These are phyloP conservation scores for Macroventuria anomochaeta DNA, from an alignment of 2,329 filamentous ascomycete genomes.

Conservation along the genomic window DNA sequence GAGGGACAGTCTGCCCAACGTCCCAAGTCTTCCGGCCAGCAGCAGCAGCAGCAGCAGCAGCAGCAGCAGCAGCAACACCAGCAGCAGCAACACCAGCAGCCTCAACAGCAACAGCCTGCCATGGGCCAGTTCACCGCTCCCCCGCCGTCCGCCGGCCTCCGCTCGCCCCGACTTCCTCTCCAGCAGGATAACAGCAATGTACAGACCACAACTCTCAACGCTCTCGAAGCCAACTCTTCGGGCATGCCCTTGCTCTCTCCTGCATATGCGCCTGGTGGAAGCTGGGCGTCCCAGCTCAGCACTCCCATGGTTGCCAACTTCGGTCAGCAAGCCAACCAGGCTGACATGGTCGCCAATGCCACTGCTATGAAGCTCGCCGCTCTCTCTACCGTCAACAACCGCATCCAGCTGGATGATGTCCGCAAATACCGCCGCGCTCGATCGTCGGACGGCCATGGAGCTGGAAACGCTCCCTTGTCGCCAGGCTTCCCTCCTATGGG, in stretches of 20 bases:
- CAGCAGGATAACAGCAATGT: constrained; percentile 71
- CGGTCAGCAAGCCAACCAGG: constrained; percentile 70
- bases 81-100: constrained; percentile 60
- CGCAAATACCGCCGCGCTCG: constrained; percentile 92
- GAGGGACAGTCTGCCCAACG: constrained; percentile 59
- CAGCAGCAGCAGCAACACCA: too few relatives aligned
- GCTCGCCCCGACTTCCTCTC: constrained; percentile 77
- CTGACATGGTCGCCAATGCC: constrained; percentile 97
- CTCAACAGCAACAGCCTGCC: constrained; percentile 58
- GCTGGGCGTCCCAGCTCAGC: constrained; percentile 98
- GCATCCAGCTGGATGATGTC: constrained; percentile 94
- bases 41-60: constrained; percentile 60
- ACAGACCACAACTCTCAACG: constrained; percentile 81
- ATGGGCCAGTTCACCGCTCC: constrained; percentile 95
- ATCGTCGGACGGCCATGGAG: constrained; percentile 79
- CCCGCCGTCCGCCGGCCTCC: constrained; percentile 74
- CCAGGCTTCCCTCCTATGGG: constrained; percentile 68
- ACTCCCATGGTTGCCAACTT: constrained; percentile 95
- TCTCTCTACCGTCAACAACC: constrained; percentile 96
- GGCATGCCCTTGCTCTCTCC: constrained; percentile 88
- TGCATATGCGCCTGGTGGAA: constrained; percentile 75
- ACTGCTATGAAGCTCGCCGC: constrained; percentile 99
- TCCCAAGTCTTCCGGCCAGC: constrained; percentile 81
- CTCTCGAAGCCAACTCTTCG: constrained; percentile 69
- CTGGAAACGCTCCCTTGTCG: constrained; percentile 67